Evolutionary conservation across 1,139 yeast species (phyloP).

Genomic region (Yamadazyma taylorii): DNA sequence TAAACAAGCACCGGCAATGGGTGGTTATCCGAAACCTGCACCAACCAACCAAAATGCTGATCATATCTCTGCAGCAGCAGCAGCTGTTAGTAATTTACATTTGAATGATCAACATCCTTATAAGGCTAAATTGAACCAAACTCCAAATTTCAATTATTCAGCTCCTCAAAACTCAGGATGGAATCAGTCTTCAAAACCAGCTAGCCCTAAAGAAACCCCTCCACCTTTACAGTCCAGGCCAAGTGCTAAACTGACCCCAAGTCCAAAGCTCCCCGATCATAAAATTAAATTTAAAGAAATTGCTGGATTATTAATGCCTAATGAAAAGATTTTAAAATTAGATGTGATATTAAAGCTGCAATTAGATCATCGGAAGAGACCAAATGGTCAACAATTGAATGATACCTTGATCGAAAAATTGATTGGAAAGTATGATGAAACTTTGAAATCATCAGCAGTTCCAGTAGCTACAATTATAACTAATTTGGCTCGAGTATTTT

Average conservation of each 20-base stretch:
- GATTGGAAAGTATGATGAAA: conserved; percentile 38
- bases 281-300: conserved; percentile 35
- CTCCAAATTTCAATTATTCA: background rate
- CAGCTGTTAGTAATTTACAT: conserved; percentile 12
- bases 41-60: background rate
- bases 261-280: background rate
- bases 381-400: conserved; percentile 27
- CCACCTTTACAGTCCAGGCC: conserved; percentile 6
- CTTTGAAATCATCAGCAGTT: conserved; percentile 33
- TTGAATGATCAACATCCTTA: conserved; percentile 4
- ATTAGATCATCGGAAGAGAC: conserved; percentile 27
- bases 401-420: conserved; percentile 40
- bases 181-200: background rate
- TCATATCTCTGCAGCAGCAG: conserved; percentile 14
- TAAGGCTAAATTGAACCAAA: conserved; percentile 1
- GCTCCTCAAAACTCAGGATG: conserved; percentile 4
- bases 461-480: conserved; percentile 52
- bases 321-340: conserved; percentile 45
- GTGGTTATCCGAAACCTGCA: background rate
- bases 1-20: background rate
- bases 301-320: conserved; percentile 29
- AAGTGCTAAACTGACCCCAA: conserved; percentile 3
- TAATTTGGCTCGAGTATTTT: conserved; percentile 44
- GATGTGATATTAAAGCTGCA: conserved; percentile 42
- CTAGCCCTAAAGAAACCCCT: conserved; percentile 11